Conservation (phyloP, 495 filamentous ascomycete species). For the Aspergillus carlsbadensis region DNA sequence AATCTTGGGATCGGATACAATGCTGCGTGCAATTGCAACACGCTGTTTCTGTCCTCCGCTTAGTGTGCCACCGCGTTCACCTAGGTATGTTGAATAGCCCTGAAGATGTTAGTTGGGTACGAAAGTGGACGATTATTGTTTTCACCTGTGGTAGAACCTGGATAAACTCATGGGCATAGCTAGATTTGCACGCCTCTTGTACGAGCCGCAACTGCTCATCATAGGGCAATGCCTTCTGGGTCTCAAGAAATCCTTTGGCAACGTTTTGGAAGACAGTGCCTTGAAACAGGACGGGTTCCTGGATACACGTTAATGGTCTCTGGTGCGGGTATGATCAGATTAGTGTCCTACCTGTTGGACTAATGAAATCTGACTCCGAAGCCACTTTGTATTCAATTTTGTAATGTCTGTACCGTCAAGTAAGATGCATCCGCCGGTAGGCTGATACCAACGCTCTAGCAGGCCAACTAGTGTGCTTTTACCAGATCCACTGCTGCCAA, state of each 20-base stretch:
- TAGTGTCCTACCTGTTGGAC: constrained; percentile 40
- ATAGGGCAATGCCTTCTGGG: constrained; percentile 52
- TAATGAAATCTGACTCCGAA: constrained; percentile 85
- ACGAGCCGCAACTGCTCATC: constrained; percentile 69
- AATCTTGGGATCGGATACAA: constrained; percentile 91
- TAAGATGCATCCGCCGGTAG: constrained; percentile 72
- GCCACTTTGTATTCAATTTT: constrained; percentile 81
- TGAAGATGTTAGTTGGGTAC: constrained; percentile 35
- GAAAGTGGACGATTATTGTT: background rate
- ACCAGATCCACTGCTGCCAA: constrained; percentile 60
- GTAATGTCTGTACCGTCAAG: constrained; percentile 82
- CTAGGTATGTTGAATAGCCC: constrained; percentile 90
- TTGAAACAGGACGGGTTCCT: constrained; percentile 70
- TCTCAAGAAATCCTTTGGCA: constrained; percentile 84
- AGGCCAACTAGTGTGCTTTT: constrained; percentile 92
- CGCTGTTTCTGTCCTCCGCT: constrained; percentile 96
- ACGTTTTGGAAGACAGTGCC: constrained; percentile 88
- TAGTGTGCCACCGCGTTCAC: constrained; percentile 87
- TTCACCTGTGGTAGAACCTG: constrained; percentile 54
- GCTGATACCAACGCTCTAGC: constrained; percentile 89
- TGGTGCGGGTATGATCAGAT: background rate
- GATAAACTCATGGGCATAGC: constrained; percentile 93
- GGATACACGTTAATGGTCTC: constrained; percentile 17
- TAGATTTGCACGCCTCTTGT: constrained; percentile 77
- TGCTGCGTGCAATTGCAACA: constrained; percentile 82